Conservation (phyloP, 331 rosid species). For the Pyrus hybrid region DNA sequence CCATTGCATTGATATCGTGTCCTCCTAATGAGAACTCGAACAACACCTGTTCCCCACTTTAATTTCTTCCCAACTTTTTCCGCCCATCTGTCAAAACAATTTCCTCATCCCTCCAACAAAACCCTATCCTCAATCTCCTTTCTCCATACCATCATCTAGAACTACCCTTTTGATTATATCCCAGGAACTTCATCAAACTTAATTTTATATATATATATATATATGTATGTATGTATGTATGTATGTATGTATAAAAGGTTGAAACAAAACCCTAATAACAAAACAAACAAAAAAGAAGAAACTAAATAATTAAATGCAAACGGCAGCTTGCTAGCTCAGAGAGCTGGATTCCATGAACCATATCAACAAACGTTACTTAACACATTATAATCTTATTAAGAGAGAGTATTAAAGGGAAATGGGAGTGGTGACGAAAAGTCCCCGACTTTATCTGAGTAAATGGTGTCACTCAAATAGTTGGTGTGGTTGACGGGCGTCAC, state of each 20-base stretch:
- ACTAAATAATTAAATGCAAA: background rate
- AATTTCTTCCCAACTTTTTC: background rate
- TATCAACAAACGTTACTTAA: too few species aligned
- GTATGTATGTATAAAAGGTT: background rate
- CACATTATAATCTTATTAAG: background rate
- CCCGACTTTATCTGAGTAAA: background rate
- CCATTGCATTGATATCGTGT: background rate
- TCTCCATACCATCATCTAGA: background rate
- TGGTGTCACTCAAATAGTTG: background rate
- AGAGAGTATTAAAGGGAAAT: background rate
- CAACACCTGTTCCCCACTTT: background rate
- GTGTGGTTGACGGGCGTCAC: constrained; percentile 10
- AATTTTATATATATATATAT: too few species aligned
- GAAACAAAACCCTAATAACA: background rate
- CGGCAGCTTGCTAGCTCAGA: background rate
- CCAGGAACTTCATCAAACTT: background rate
- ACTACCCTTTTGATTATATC: background rate
- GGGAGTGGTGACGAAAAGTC: background rate
- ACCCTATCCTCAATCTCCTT: background rate
- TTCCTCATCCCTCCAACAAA: background rate
- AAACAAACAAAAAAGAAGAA: background rate
- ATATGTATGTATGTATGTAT: too few species aligned
- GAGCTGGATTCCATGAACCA: background rate
- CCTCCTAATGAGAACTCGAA: background rate
- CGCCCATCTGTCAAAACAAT: background rate